Base-by-base conservation (phyloP, 352 stramenopile species). In the Pythium periplocum region DNA sequence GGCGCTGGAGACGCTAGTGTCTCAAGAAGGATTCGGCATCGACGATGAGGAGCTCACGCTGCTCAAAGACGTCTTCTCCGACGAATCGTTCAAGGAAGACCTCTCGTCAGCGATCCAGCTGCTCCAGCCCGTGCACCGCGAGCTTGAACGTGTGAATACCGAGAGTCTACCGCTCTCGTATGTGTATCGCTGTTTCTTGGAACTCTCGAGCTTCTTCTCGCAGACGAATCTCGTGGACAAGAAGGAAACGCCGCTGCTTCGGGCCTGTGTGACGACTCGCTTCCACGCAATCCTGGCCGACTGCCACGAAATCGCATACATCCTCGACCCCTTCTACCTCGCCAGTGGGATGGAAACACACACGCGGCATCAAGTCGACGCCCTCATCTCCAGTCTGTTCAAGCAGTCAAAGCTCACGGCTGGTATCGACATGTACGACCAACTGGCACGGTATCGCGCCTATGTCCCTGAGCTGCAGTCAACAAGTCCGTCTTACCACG, bases 221-320 rank as follows among this genome's bases (percentile, higher is more conserved):
- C 66, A 69, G 10, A 86, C 86, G 61, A 73, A 86, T 43, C 70
- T 69, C 55, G 57, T 87, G 37, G 85, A 64, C 51, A 85, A 85
- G 68, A 89, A 89, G 50, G 73, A 89, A 55, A 89, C 17, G 17
- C 17, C 17, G 17, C 17, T 26, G 17, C 17, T 26, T 26, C 17
- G 17, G 17, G 17, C 17, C 17, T 26, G 17, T 26, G 17, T 26
- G 17, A 26, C 17, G 17, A 26, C 17, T 26, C 17, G 17, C 17
- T 26, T 26, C 17, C 17, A 26, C 17, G 17, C 17, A 26, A 26
- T 26, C 17, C 17, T 26, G 17, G 17, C 17, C 17, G 17, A 26
- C 17, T 26, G 17, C 17, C 17, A 26, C 0, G 0, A 26, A 26
- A 26, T 26, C 17, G 17, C 17, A 26, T 26, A 26, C 17, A 26